Evolutionary conservation across 2,329 filamentous ascomycete genomes (phyloP), one percentile per base, ranked within the genome.

Genomic region (Ophiostoma sp.): DNA sequence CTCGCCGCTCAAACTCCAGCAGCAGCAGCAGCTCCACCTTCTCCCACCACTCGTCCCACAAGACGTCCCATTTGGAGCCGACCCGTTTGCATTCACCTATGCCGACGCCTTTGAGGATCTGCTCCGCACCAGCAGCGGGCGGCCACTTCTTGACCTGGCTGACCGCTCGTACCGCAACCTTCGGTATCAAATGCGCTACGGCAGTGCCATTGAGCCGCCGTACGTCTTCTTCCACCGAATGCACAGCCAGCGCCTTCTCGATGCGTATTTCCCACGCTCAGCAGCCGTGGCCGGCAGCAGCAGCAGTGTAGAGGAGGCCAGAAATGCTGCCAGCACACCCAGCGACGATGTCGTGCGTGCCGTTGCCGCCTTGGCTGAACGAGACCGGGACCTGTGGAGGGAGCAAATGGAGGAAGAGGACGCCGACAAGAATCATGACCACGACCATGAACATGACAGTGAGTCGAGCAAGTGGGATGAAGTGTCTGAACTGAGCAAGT

Each of bases 81-180:
- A 84, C 72, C 64, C 79, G 15, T 78, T 77, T 52, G 77, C 81
- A 45, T 87, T 88, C 77, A 87, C 85, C 9, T 89, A 88, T 75
- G 82, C 85, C 42, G 87, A 89, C 75, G 87, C 87, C 64, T 89
- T 89, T 75, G 87, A 89, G 76, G 87, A 89, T 75, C 83, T 90
- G 19, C 81, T 89, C 15, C 80, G 81, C n/a, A 82, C 83, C 22
- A 83, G 82, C n/a, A 82, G 83, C 17, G 83, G 83, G 3, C 80
- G 81, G 7, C 78, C 80, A 2, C 78, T 88, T 25, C 81, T 82
- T 4, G 81, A 85, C 25, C 82, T 87, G 28, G 75, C 76, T 15
- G 78, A 77, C 1, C 79, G 80, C 61, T 78, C 84, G 81, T 71
- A 82, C 83, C 11, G 73, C 74, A 11, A 76, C 72, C 52, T 74